Base-by-base conservation (phyloP, 2,329 filamentous ascomycete genomes). In the Ophiostoma triangulosporum region DNA sequence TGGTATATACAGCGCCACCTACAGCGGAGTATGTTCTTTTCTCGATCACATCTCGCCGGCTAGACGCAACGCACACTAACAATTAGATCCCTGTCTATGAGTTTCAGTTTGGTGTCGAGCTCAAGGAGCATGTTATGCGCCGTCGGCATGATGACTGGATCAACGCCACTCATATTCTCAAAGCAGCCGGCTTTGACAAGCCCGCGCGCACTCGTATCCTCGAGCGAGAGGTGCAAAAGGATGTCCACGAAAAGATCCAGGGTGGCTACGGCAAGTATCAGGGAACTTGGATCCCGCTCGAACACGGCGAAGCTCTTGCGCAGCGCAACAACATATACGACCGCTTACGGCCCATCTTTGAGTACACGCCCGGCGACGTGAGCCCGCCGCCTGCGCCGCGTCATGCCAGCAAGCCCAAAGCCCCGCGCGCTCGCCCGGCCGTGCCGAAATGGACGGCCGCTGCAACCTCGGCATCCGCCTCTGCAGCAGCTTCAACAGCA, bases 221-320 rank as follows among this genome's bases (percentile, higher is more conserved):
- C 5, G 93, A 98, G 70, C 81, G 93, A 60, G 93, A 98, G 64
- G 91, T 98, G 7, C 93, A 98, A 64, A 96, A 95, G 68, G 91
- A 94, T 43, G 77, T 86, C 5, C 93, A 98, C 65, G 93, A 97
- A 71, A 98, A 98, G 72, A 90, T 98, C 6, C 93, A 98, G 66
- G 93, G 91, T 59, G 93, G 93, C 15, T 97, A 97, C 68, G 93
- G 93, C 63, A 97, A 97, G 80, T 98, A 97, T 62, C 93, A 98
- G 73, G 87, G 93, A 63, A 98, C 93, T 50, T 98, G 93, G 90
- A 93, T 98, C 50, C 93, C 93, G 7, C 78, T 98, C 7, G 76
- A 83, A 14, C 81, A 87, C 58, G 93, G 89, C 54, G 81, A 89
- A 60, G 72, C 79, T 57, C 81, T 98, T 32, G 93, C 93, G 33